Conservation (phyloP, 1,284 basidiomycete genomes). For the Hypsizygus ulmarius region DNA sequence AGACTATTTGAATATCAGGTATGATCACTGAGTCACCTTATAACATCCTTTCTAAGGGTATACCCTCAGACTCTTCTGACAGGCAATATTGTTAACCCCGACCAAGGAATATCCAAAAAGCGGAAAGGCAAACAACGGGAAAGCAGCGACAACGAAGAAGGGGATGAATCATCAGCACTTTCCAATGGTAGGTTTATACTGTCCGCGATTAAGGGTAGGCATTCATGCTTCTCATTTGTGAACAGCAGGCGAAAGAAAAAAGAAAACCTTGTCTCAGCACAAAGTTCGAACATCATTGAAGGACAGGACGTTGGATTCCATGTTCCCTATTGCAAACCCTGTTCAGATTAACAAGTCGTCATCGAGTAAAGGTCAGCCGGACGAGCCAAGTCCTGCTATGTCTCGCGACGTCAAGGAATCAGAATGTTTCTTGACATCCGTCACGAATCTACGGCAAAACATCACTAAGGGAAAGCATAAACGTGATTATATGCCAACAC, state of each 20-base stretch:
- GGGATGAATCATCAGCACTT: slow-evolving; percentile 15
- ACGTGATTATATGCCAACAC: slow-evolving; percentile 45
- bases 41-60: neutral
- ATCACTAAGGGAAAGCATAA: slow-evolving; percentile 63
- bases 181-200: slow-evolving; percentile 12
- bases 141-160: slow-evolving; percentile 31
- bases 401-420: slow-evolving; percentile 73
- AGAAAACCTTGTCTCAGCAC: slow-evolving; percentile 73
- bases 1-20: slow-evolving; percentile 86
- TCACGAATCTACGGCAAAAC: slow-evolving; percentile 64
- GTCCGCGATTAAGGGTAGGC: neutral
- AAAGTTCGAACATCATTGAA: slow-evolving; percentile 90
- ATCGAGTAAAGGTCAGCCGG: slow-evolving; percentile 18
- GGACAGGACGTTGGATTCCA: slow-evolving; percentile 90
- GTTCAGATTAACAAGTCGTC: slow-evolving; percentile 35
- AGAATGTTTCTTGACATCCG: slow-evolving; percentile 78
- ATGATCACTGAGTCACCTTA: slow-evolving; percentile 6
- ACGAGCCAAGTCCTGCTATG: slow-evolving; percentile 17
- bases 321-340: slow-evolving; percentile 71
- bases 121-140: slow-evolving; percentile 48
- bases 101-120: slow-evolving; percentile 32
- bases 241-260: slow-evolving; percentile 28
- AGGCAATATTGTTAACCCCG: slow-evolving; percentile 41
- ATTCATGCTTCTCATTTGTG: neutral
- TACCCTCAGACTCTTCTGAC: slow-evolving; percentile 59